Evolutionary conservation across 306 rosid species (phyloP).

Genomic region (Lagenaria siceraria): DNA sequence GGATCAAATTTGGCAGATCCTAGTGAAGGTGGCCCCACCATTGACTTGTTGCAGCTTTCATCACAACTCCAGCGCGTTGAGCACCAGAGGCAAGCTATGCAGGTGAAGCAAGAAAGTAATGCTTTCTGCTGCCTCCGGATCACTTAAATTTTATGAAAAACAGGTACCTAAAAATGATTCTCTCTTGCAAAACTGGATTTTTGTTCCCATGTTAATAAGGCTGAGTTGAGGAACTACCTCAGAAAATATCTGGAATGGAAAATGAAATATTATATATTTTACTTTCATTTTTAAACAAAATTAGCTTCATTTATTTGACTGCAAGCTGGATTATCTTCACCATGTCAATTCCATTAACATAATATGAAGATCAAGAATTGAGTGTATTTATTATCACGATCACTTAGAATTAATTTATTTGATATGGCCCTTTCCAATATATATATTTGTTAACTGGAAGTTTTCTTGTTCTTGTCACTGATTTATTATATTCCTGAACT

Average conservation of each 20-base stretch:
- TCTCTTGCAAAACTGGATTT: constrained; percentile 2
- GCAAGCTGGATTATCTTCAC: neutral
- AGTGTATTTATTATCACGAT: neutral
- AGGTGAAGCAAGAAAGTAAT: constrained; percentile 43
- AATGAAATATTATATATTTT: neutral
- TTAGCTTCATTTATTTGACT: neutral
- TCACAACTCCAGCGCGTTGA: constrained; percentile 80
- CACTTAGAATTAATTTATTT: neutral
- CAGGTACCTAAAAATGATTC: neutral
- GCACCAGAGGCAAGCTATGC: constrained; percentile 53
- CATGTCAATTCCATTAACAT: neutral
- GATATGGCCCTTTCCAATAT: neutral
- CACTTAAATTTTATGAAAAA: constrained; percentile 16
- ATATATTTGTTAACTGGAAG: neutral
- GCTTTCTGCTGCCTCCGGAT: constrained; percentile 47
- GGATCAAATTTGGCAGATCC: constrained; percentile 33
- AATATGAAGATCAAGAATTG: neutral
- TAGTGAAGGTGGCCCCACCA: constrained; percentile 42
- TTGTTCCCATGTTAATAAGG: neutral
- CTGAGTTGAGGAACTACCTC: neutral
- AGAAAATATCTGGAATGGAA: neutral
- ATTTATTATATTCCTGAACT: neutral
- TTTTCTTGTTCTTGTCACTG: neutral
- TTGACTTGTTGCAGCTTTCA: constrained; percentile 71
- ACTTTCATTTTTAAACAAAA: neutral